Evolutionary conservation across 1,284 basidiomycete species (phyloP), one percentile per base, ranked within the genome.

Genomic region (Xerocomus tenax): DNA sequence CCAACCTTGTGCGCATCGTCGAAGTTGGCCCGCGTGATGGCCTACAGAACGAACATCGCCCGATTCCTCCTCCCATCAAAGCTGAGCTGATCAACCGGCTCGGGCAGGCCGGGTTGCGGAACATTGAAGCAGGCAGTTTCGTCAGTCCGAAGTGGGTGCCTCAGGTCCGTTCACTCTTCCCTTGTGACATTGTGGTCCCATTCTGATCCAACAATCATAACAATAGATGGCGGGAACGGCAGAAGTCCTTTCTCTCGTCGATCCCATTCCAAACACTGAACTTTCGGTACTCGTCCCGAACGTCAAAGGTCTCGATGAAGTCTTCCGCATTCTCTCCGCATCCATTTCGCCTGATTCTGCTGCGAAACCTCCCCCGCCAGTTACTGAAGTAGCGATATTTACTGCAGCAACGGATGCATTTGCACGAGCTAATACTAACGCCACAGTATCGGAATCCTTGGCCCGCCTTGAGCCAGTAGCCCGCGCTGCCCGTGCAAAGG

Each of bases 1-100:
- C 62, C 41, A 61, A 66, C 43, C 57, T 55, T 45, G 66, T 64
- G 8, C 66, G 60, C 42, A 87, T 97, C 42, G 88, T 98, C 48
- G 94, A 97, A 69, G 92, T 96, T 4, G 89, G 90, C 0, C 89
- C 93, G 1, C 75, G 94, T 19, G 94, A 97, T 68, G 94, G 94
- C 0, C 74, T 98, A 13, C 94, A 97, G 71, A 97, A 97, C 64
- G 89, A 97, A 63, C 83, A 85, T 56, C 74, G 75, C 0, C 71
- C 82, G 8, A 83, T 95, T 3, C 77, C 88, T 4, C 81, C 83
- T 0, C 74, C 79, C 10, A 72, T 86, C 55, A 96, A 95, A 68
- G 79, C 84, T 38, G 84, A 89, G 58, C 77, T 98, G 42, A 84
- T 98, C 54, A 78, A 87, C 53, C 71, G 83, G 12, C 79, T 97